Percentiles rank a stretch among this genome's conserved stretches.
phyloP scores from a whole-genome alignment of 192 early-diverging fungal species.

The Umbelopsis vinacea region DNA sequence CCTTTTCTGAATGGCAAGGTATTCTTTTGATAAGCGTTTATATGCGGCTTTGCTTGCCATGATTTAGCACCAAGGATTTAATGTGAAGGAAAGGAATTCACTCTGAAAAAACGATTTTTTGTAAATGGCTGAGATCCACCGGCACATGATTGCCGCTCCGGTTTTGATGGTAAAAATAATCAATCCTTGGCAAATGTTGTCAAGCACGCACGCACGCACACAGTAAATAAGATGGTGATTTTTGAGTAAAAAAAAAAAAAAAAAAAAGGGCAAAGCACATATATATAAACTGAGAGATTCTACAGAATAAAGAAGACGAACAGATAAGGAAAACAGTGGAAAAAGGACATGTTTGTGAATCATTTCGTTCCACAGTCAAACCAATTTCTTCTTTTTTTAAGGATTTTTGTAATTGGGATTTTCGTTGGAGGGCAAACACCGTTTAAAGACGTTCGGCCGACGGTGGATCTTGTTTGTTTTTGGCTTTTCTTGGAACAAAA shows the following conservation, averaged over 20 bases:
- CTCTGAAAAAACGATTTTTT: not conserved
- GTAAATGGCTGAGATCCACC: not conserved
- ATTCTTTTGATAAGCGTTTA: conserved; percentile 82
- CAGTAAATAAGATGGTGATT: not conserved
- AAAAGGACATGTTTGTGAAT: not conserved
- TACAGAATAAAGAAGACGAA: not conserved
- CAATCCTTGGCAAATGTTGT: not conserved
- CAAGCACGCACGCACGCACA: not conserved
- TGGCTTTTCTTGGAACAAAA: not conserved
- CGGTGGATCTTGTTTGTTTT: not conserved
- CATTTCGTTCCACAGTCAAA: not conserved
- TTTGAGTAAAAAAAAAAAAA: conserved; percentile 11
- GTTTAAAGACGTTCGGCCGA: not conserved
- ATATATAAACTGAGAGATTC: conserved; percentile 24
- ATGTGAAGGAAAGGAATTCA: not conserved
- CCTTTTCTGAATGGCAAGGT: conserved; percentile 68
- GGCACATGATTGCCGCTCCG: conserved; percentile 8
- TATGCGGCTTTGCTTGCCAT: conserved; percentile 86
- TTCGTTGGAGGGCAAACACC: not conserved
- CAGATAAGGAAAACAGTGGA: not conserved
- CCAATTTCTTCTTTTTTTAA: not conserved
- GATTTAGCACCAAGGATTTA: conserved; percentile 2
- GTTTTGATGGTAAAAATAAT: not conserved
- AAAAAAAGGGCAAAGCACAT: conserved; percentile 18
- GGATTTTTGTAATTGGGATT: not conserved